Evolutionary conservation across 2,329 filamentous ascomycete genomes (phyloP).

Genomic region (Teratosphaeria destructans): DNA sequence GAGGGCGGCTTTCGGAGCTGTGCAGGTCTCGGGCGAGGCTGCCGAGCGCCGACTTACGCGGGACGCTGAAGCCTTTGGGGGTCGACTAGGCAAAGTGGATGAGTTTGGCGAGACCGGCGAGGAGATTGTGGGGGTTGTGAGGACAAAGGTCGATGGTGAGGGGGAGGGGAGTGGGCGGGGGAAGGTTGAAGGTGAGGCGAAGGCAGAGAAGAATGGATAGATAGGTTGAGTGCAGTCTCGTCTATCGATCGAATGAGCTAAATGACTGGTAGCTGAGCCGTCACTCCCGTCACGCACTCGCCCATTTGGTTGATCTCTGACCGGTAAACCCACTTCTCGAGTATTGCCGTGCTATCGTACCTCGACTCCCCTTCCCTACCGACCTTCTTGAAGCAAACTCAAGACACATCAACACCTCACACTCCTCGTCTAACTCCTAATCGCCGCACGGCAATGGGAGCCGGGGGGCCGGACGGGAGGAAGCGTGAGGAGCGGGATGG

Average conservation of each 20-base stretch:
- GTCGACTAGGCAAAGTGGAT: conserved; percentile 64
- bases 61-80: conserved; percentile 64
- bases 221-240: not conserved
- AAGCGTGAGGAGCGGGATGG: too few relatives aligned
- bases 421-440: too few relatives aligned
- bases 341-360: too few relatives aligned
- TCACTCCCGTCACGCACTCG: too few relatives aligned
- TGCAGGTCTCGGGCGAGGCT: conserved; percentile 52
- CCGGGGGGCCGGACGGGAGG: too few relatives aligned
- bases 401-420: too few relatives aligned
- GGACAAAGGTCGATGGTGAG: conserved; percentile 38
- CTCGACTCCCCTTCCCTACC: too few relatives aligned
- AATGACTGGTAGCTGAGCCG: not conserved
- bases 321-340: too few relatives aligned
- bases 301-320: too few relatives aligned
- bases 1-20: conserved; percentile 57
- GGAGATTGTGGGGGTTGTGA: conserved; percentile 24
- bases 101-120: conserved; percentile 62
- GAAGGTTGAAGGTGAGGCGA: not conserved
- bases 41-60: conserved; percentile 70
- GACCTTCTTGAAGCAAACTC: too few relatives aligned
- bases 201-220: not conserved
- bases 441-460: too few relatives aligned
- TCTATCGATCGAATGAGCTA: too few relatives aligned
- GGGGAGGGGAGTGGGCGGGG: not conserved